These are phyloP conservation scores for Penicillium nordicum DNA, from an alignment of 2,329 filamentous ascomycete genomes.

Conservation along the genomic window DNA sequence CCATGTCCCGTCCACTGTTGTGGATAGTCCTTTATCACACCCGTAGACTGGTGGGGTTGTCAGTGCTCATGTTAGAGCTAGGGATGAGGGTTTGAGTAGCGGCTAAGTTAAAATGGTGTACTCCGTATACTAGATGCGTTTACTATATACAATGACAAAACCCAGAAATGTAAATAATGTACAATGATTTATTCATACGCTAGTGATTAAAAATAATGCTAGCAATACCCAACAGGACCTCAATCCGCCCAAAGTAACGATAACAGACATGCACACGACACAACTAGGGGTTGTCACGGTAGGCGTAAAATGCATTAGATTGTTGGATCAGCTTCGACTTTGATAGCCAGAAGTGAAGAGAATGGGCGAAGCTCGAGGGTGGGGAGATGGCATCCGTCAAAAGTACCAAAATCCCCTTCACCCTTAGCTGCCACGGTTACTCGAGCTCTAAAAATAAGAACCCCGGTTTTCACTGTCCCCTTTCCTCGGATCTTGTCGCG, in stretches of 20 bases:
- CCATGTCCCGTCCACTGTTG: not conserved
- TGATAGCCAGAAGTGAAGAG: conserved; percentile 15
- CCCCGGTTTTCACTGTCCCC: not conserved
- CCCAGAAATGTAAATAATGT: conserved; percentile 13
- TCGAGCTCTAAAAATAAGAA: not conserved
- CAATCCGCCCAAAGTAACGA: conserved; percentile 1
- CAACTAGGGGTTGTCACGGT: not conserved
- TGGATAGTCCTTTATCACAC: not conserved
- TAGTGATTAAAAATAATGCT: conserved; percentile 24
- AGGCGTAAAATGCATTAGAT: not conserved
- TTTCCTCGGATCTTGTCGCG: conserved; percentile 1
- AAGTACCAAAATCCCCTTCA: conserved; percentile 4
- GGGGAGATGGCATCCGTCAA: conserved; percentile 17
- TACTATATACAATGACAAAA: not conserved
- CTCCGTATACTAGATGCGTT: not conserved
- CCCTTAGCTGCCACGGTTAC: conserved; percentile 7
- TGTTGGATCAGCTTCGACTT: conserved; percentile 16
- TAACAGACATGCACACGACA: not conserved
- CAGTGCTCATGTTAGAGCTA: not conserved
- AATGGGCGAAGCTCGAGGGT: conserved; percentile 1
- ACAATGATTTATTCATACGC: conserved; percentile 24
- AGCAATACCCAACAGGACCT: conserved; percentile 17
- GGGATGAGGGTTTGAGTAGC: not conserved
- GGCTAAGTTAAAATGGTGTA: not conserved
- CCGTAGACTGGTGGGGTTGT: not conserved